Evolutionary conservation across 345 rosid species (phyloP).

Genomic region (Aethionema arabicum): DNA sequence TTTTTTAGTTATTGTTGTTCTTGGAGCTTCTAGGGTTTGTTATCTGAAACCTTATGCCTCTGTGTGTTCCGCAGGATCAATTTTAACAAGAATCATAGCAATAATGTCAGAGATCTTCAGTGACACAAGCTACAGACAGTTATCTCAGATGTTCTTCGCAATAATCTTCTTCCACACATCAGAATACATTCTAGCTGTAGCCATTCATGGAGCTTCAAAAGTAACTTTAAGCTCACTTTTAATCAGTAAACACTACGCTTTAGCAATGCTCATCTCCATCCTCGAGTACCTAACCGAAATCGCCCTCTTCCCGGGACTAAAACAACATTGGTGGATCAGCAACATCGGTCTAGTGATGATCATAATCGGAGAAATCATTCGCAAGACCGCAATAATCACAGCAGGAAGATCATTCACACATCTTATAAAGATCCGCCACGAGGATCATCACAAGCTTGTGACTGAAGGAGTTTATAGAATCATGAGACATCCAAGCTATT

Average conservation of each 20-base stretch:
- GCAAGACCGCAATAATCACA: slow-evolving; percentile 61
- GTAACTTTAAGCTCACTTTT: slow-evolving; percentile 60
- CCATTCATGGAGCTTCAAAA: slow-evolving; percentile 51
- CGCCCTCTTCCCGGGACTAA: slow-evolving; percentile 49
- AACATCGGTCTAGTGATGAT: slow-evolving; percentile 54
- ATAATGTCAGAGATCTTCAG: slow-evolving; percentile 52
- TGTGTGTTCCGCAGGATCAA: background rate
- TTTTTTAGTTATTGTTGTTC: slow-evolving; percentile 1
- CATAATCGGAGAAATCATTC: slow-evolving; percentile 51
- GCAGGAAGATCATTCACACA: slow-evolving; percentile 76
- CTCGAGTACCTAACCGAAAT: slow-evolving; percentile 54
- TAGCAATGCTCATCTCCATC: slow-evolving; percentile 56
- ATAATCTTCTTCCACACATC: slow-evolving; percentile 61
- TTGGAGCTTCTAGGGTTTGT: slow-evolving; percentile 5
- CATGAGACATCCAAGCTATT: slow-evolving; percentile 73
- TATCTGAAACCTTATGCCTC: background rate
- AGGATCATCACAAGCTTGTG: slow-evolving; percentile 58
- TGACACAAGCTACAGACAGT: slow-evolving; percentile 50
- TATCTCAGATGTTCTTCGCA: slow-evolving; percentile 52
- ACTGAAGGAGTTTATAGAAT: slow-evolving; percentile 59
- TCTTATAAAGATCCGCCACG: slow-evolving; percentile 51
- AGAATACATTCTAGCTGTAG: slow-evolving; percentile 52
- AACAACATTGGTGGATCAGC: slow-evolving; percentile 64
- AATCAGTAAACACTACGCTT: slow-evolving; percentile 52
- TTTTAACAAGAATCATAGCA: no score